Base-by-base conservation (phyloP, 345 rosid species). In the Carallia brachiata region DNA sequence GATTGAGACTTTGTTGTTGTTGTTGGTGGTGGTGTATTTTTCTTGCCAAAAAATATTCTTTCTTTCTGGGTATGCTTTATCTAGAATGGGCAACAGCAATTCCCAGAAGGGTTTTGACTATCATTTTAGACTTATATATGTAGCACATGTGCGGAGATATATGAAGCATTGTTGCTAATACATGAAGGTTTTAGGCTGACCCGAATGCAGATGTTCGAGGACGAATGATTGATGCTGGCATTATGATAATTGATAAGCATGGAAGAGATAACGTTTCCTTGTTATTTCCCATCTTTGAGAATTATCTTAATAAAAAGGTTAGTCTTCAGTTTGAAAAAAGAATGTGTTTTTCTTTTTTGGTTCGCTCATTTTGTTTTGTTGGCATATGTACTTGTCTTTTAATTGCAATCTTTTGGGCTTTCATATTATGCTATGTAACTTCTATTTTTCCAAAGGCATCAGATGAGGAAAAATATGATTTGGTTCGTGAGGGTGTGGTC, bases 401-500 rank as follows among this genome's bases (percentile, higher is more conserved):
- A 52, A 44, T 44, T 44, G 3, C 50, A 44, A 15, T 61, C 10
- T 67, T 34, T 47, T 31, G 3, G 59, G 16, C 60, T 31, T 74
- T 72, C 8, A n/a, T 37, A 7, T 34, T 23, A 65, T 60, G 4
- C 55, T 44, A 31, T 63, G 2, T 27, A 56, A 55, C 27, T 52
- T 70, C 15, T 50, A 12, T 32, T 40, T 71, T 64, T 68, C 31
- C 54, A 66, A 78, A 95, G 99, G 91, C 98, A 65, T 84, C 96
- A 15, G 89, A 95, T 84, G 99, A 95, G 83, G 89, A 88, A 68
- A 88, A 82, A 67, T 95, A 95, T 77, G 99, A 92, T 85, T 81
- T 92, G 75, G 96, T 95, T 77, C 97, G 98, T 56, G 99, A 95
- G 80, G 98, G 97, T 77, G 99, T 95, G 47, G 99, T 95, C 65